Conservation (phyloP, 2,329 filamentous ascomycete genomes). For the Pochonia chlamydosporia region DNA sequence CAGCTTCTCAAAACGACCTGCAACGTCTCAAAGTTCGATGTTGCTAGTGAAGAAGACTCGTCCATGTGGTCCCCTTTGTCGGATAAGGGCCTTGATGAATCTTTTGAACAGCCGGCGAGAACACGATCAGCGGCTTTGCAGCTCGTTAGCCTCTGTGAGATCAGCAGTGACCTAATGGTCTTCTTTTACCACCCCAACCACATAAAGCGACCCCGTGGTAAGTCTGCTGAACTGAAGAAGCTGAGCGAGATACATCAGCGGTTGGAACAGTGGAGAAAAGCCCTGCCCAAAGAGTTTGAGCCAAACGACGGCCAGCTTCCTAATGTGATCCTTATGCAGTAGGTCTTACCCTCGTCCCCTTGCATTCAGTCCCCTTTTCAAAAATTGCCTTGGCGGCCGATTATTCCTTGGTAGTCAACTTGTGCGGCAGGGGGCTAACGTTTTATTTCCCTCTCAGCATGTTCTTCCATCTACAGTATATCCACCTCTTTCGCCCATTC, state of each 20-base stretch:
- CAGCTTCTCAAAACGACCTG: conserved; percentile 76
- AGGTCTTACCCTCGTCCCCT: conserved; percentile 38
- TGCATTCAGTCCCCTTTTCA: too few relatives aligned
- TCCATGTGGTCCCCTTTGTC: conserved; percentile 85
- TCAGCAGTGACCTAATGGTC: conserved; percentile 82
- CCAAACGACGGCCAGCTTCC: conserved; percentile 84
- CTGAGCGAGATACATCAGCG: conserved; percentile 86
- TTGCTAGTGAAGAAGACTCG: conserved; percentile 83
- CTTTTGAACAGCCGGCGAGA: conserved; percentile 71
- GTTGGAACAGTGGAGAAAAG: conserved; percentile 82
- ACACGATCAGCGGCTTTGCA: conserved; percentile 79
- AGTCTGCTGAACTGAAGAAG: conserved; percentile 82
- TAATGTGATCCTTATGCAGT: conserved; percentile 78
- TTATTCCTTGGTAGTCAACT: too few relatives aligned
- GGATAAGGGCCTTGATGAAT: conserved; percentile 70
- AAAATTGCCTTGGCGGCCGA: too few relatives aligned
- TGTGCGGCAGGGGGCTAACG: conserved; percentile 18
- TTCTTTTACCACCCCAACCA: conserved; percentile 85
- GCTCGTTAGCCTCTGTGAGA: conserved; percentile 79
- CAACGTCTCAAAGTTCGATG: conserved; percentile 82
- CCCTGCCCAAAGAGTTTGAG: conserved; percentile 80
- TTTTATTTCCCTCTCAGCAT: conserved; percentile 58
- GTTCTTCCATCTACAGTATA: conserved; percentile 95
- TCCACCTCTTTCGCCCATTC: conserved; percentile 92
- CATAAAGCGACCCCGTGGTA: conserved; percentile 59